Conservation (phyloP, 306 rosid genomes). For the Comarum palustre region DNA sequence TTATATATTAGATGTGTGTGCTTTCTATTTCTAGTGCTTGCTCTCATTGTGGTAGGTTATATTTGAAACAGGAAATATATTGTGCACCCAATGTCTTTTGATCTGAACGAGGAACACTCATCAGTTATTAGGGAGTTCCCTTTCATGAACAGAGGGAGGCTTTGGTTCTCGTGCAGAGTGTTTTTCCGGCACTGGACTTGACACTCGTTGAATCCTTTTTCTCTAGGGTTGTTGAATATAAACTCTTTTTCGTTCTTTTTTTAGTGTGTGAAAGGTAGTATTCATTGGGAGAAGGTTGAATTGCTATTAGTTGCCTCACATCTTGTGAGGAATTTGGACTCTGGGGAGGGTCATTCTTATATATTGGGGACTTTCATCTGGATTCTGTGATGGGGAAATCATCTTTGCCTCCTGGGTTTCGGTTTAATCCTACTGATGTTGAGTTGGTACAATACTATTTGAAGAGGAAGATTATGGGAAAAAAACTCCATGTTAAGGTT, state of each 20-base stretch:
- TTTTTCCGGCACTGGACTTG: constrained; percentile 59
- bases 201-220: constrained; percentile 1
- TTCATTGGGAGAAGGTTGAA: constrained; percentile 4
- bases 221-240: neutral
- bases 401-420: constrained; percentile 53
- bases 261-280: neutral
- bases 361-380: neutral
- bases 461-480: constrained; percentile 53
- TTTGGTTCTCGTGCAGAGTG: constrained; percentile 39
- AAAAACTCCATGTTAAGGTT: constrained; percentile 23
- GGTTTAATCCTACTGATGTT: constrained; percentile 62
- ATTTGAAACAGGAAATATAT: constrained; percentile 28
- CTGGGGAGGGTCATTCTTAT: neutral
- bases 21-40: neutral
- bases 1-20: neutral
- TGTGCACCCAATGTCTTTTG: constrained; percentile 44
- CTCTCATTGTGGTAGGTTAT: constrained; percentile 15
- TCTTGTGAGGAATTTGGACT: constrained; percentile 15
- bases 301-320: neutral
- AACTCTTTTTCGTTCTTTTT: neutral
- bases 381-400: constrained; percentile 29
- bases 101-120: constrained; percentile 31
- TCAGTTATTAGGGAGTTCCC: constrained; percentile 19
- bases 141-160: constrained; percentile 44
- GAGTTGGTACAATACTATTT: constrained; percentile 56